Base-by-base conservation (phyloP, 768 basidiomycete species). In the Austroboletus eburneus region DNA sequence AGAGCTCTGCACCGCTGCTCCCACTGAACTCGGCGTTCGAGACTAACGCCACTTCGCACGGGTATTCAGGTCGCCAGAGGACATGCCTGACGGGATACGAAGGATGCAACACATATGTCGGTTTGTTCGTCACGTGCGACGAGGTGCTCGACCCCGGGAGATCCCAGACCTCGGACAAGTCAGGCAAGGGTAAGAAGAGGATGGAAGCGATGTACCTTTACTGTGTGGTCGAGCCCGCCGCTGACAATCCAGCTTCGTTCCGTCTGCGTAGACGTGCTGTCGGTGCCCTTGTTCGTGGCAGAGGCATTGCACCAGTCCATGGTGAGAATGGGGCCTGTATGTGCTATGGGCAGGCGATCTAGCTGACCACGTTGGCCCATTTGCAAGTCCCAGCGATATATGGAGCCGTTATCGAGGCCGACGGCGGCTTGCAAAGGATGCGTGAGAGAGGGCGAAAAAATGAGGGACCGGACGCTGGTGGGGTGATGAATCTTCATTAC, bases 371-470 rank as follows among this genome's bases (percentile, higher is more conserved):
- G 77, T 54, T 85, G 84, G 4, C 85, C 86, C 78, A 84, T 83
- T 55, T 79, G 77, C 43, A 91, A 68, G 57, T 91, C 89, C 86
- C 88, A 91, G 49, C 86, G 73, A 55, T 82, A 82, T 30, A 88
- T 79, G 42, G 74, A 81, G 4, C 84, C 84, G 50, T 85, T 85
- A 52, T 85, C 83, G 9, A 85, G 69, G 13, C 84, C 84, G 0
- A 78, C 79, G 17, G 85, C 67, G 4, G 83, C 83, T 57, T 87
- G 84, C 5, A 87, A 69, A 0, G 87, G 84, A 43, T 81, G 74
- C 48, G 76, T 79, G 1, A 72, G 61, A 39, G 78, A 78, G 0
- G 85, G 83, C 0, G 87, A 89, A 53, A 90, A 86, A 1, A 78
- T 79, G 34, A 87, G 71, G 4, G 80, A 77, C 13, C 87, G 76